Base-by-base conservation (phyloP, 768 basidiomycete genomes). In the Trametes cingulata region DNA sequence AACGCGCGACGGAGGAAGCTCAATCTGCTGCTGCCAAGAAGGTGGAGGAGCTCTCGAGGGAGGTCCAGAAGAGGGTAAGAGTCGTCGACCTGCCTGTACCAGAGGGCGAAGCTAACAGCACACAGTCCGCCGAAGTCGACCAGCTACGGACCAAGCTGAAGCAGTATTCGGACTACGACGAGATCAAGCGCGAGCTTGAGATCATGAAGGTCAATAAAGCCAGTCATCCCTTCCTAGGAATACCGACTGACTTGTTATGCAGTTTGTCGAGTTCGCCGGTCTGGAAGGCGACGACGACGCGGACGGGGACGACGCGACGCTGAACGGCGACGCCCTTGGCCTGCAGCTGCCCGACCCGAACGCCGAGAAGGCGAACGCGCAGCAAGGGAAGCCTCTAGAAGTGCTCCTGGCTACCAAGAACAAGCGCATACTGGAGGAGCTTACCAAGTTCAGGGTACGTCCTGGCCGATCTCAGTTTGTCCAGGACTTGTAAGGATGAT, bases 201-300 rank as follows among this genome's bases (percentile, higher is more conserved):
- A 98, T 99, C 64, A 92, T 98, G 93, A 98, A 99, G 85, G 97
- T 92, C 49, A n/a, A n/a, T n/a, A n/a, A n/a, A n/a, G n/a, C n/a
- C n/a, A n/a, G n/a, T n/a, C n/a, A n/a, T n/a, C n/a, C n/a, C n/a
- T n/a, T n/a, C n/a, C n/a, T n/a, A n/a, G n/a, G n/a, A n/a, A n/a
- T n/a, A n/a, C n/a, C n/a, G n/a, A n/a, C 3, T 15, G 20, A 25
- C 45, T 39, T 6, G 37, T 35, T 25, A 43, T 29, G 33, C 66
- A 98, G 97, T 98, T 89, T 66, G 95, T 99, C 58, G 96, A 98
- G 70, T 98, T 98, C 70, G 88, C 91, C 7, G 93, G 93, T 9
- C 82, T 93, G 29, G 93, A 96, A 36, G 86, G 87, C 36, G 86
- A 90, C 51, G 83, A 82, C 17, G 61, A 57, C 19, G 85, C 84